A percentile compares a stretch with the other conserved stretches of the same genome.
phyloP scores from a whole-genome alignment of 495 filamentous ascomycete species.

The Hypoxylon fragiforme region DNA sequence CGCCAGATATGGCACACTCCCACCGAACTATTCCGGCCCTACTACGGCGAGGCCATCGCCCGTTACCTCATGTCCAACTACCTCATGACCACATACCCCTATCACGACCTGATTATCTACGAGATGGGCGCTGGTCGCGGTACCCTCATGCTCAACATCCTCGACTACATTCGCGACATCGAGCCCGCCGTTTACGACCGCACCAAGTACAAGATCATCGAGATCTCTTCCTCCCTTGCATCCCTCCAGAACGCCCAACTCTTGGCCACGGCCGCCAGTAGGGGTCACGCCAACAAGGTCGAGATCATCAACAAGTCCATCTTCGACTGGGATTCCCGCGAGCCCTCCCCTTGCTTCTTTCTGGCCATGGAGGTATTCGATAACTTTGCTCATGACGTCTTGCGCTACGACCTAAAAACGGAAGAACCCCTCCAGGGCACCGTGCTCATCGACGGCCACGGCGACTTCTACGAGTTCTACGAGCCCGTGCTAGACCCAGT shows the following conservation, averaged over 20 bases:
- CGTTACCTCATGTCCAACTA: conserved; percentile 95
- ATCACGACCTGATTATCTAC: conserved; percentile 97
- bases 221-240: conserved; percentile 83
- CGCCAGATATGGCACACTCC: conserved; percentile 98
- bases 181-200: conserved; percentile 92
- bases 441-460: conserved; percentile 80
- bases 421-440: conserved; percentile 79
- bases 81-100: conserved; percentile 88
- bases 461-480: conserved; percentile 96
- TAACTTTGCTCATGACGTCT: conserved; percentile 93
- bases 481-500: conserved; percentile 75
- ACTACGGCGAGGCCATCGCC: conserved; percentile 95
- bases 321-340: conserved; percentile 87
- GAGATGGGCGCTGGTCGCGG: conserved; percentile 98
- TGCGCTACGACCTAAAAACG: conserved; percentile 81
- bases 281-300: conserved; percentile 80
- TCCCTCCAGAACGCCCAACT: conserved; percentile 74
- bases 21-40: conserved; percentile 93
- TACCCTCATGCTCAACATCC: conserved; percentile 95
- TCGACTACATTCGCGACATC: conserved; percentile 90
- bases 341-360: conserved; percentile 93
- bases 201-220: conserved; percentile 92
- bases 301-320: conserved; percentile 94
- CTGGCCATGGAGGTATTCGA: conserved; percentile 98
- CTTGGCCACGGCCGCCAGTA: conserved; percentile 59